Conservation (phyloP, 805 yeast genomes). For the Suhomyces xylopsoci region DNA sequence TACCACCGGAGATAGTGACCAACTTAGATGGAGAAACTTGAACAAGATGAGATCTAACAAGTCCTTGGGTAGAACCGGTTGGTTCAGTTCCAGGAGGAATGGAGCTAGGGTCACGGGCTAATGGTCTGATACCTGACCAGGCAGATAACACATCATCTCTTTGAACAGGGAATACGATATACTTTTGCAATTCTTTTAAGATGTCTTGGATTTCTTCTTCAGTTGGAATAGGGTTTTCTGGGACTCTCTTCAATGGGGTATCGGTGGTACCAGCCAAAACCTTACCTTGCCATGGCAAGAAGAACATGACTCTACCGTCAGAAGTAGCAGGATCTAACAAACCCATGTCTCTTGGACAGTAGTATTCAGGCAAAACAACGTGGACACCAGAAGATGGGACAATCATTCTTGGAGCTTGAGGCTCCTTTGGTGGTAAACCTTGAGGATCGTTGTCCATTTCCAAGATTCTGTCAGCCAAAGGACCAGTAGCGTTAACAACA, state of each 20-base stretch:
- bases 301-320: slow-evolving; percentile 95
- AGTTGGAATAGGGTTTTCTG: slow-evolving; percentile 75
- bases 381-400: slow-evolving; percentile 96
- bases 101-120: slow-evolving; percentile 76
- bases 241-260: slow-evolving; percentile 70
- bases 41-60: slow-evolving; percentile 86
- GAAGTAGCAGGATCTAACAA: slow-evolving; percentile 86
- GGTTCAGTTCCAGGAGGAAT: slow-evolving; percentile 43
- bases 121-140: slow-evolving; percentile 96
- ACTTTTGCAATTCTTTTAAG: slow-evolving; percentile 81
- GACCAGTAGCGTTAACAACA: slow-evolving; percentile 92
- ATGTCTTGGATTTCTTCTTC: slow-evolving; percentile 89
- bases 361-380: slow-evolving; percentile 85
- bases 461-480: slow-evolving; percentile 78
- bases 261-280: slow-evolving; percentile 97
- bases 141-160: slow-evolving; percentile 91
- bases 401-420: slow-evolving; percentile 68
- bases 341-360: slow-evolving; percentile 85
- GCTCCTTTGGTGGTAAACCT: slow-evolving; percentile 58
- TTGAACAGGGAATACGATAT: slow-evolving; percentile 82
- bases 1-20: slow-evolving; percentile 92
- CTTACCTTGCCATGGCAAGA: slow-evolving; percentile 97
- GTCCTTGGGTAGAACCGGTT: slow-evolving; percentile 67
- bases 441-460: slow-evolving; percentile 77
- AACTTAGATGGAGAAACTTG: slow-evolving; percentile 70